Evolutionary conservation across 2,329 filamentous ascomycete species (phyloP).

Genomic region (Pseudocercospora ulei): DNA sequence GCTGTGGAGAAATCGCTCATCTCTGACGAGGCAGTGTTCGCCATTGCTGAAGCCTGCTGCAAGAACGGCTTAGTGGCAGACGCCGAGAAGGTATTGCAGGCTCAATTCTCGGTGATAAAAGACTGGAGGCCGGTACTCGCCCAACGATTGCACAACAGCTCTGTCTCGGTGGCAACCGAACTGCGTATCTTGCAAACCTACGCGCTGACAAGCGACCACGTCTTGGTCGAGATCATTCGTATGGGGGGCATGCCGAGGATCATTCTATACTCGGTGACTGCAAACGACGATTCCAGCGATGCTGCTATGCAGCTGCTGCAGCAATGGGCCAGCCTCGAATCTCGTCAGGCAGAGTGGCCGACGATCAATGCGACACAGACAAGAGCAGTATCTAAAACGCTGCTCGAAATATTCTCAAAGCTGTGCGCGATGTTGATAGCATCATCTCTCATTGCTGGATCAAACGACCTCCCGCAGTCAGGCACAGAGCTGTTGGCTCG

Average conservation of each 20-base stretch:
- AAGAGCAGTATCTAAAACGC: not conserved
- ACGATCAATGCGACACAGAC: not conserved
- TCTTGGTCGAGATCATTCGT: slow-evolving; percentile 4
- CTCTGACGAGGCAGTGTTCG: slow-evolving; percentile 8
- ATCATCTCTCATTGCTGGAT: not conserved
- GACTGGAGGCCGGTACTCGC: not conserved
- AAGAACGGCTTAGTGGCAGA: slow-evolving; percentile 7
- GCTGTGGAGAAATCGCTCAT: slow-evolving; percentile 35
- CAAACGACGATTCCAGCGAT: not conserved
- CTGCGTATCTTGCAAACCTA: not conserved
- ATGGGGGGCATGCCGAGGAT: not conserved
- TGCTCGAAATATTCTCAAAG: slow-evolving; percentile 1
- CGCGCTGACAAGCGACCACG: not conserved
- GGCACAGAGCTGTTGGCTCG: not conserved
- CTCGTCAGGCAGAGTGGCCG: not conserved
- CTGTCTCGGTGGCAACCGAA: not conserved
- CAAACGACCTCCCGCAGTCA: too few species aligned
- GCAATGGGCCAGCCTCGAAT: not conserved
- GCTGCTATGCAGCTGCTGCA: not conserved
- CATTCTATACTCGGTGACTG: not conserved
- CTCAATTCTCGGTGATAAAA: slow-evolving; percentile 3
- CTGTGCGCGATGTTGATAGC: slow-evolving; percentile 4
- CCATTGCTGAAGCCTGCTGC: slow-evolving; percentile 13
- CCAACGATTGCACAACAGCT: not conserved
- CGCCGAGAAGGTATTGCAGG: slow-evolving; percentile 4